Evolutionary conservation across 495 filamentous ascomycete species (phyloP).

Genomic region (Neurospora cerealis): DNA sequence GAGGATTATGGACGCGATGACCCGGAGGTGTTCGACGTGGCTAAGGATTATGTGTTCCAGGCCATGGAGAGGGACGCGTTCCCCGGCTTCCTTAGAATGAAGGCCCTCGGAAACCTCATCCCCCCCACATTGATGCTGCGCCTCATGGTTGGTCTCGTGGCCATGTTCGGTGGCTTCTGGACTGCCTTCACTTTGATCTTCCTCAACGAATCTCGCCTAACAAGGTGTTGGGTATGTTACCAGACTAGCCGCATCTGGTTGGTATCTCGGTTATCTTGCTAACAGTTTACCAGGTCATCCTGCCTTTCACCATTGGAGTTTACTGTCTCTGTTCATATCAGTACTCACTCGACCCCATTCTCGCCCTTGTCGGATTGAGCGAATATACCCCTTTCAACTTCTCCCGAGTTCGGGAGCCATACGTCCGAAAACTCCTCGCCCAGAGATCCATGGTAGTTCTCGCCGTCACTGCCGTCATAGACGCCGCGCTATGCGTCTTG

Average conservation of each 20-base stretch:
- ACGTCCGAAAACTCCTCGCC: constrained; percentile 70
- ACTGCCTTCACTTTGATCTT: constrained; percentile 87
- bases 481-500: constrained; percentile 64
- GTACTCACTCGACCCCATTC: constrained; percentile 84
- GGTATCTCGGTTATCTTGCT: constrained; percentile 7
- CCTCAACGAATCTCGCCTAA: constrained; percentile 61
- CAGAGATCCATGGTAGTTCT: constrained; percentile 74
- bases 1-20: constrained; percentile 88
- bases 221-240: constrained; percentile 69
- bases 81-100: constrained; percentile 87
- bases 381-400: constrained; percentile 94
- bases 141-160: constrained; percentile 73
- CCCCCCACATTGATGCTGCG: constrained; percentile 77
- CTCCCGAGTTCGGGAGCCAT: constrained; percentile 75
- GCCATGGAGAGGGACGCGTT: constrained; percentile 99
- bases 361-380: constrained; percentile 80
- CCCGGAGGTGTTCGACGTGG: constrained; percentile 91
- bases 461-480: constrained; percentile 58
- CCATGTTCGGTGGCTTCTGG: constrained; percentile 90
- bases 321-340: constrained; percentile 86
- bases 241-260: background rate
- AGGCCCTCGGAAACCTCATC: constrained; percentile 90
- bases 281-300: constrained; percentile 53
- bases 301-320: constrained; percentile 86
- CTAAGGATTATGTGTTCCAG: constrained; percentile 98